These are phyloP conservation scores for Schizonepeta tenuifolia DNA, from an alignment of 257 asterid genomes.

Conservation along the genomic window DNA sequence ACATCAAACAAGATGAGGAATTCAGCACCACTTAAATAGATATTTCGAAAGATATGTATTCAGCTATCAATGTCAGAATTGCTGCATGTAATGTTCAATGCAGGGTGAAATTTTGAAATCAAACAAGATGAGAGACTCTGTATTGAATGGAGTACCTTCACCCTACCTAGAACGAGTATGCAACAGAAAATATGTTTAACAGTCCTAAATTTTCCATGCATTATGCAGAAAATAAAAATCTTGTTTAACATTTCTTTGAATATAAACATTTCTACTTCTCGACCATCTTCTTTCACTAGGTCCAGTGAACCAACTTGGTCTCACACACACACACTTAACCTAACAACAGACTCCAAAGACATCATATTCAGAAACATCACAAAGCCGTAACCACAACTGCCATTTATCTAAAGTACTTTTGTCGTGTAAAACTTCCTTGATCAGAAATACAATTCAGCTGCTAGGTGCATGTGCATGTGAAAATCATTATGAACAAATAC, in stretches of 20 bases:
- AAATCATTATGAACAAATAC: slow-evolving; percentile 6
- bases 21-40: not conserved
- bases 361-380: not conserved
- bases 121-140: not conserved
- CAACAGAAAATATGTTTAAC: not conserved
- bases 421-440: not conserved
- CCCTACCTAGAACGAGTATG: not conserved
- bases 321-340: too few relatives aligned
- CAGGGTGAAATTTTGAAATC: not conserved
- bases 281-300: not conserved
- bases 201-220: not conserved
- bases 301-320: too few relatives aligned
- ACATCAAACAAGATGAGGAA: slow-evolving; percentile 11
- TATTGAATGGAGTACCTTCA: not conserved
- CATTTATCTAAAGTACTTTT: not conserved
- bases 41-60: not conserved
- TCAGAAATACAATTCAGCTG: not conserved
- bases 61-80: not conserved
- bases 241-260: not conserved
- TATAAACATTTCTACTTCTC: slow-evolving; percentile 4
- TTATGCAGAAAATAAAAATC: not conserved
- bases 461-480: not conserved
- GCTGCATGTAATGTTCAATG: not conserved
- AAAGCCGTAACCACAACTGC: not conserved
- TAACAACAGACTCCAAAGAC: not conserved